phyloP scores from a whole-genome alignment of 1,139 yeast species.

The Zygosaccharomyces sapae region DNA sequence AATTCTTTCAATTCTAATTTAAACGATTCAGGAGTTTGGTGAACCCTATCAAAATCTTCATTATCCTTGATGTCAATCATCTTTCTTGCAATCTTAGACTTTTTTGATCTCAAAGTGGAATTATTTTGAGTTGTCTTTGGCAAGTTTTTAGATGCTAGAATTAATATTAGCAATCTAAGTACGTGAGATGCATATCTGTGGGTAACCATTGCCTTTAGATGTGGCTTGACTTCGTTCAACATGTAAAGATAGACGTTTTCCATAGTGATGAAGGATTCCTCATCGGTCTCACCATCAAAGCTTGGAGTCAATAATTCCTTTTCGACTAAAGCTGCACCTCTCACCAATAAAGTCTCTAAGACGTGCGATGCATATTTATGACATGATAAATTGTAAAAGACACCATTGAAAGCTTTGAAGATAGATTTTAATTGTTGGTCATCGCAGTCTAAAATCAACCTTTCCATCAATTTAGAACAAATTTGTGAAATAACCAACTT shows the following conservation, averaged over 20 bases:
- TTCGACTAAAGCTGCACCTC: constrained; percentile 73
- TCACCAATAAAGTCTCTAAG: constrained; percentile 75
- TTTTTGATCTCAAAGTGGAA: constrained; percentile 77
- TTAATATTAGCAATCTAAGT: constrained; percentile 63
- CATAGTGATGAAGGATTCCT: constrained; percentile 47
- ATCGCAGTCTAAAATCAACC: constrained; percentile 66
- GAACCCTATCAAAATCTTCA: constrained; percentile 60
- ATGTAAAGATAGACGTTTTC: constrained; percentile 62
- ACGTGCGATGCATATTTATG: constrained; percentile 95
- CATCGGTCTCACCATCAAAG: constrained; percentile 40
- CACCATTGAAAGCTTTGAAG: constrained; percentile 64
- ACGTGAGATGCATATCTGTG: constrained; percentile 90
- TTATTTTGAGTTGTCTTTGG: constrained; percentile 74
- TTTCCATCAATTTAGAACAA: constrained; percentile 87
- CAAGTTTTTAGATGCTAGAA: constrained; percentile 71
- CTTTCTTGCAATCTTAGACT: constrained; percentile 84
- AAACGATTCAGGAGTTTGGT: constrained; percentile 71
- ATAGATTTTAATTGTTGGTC: constrained; percentile 62
- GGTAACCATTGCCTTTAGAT: constrained; percentile 53
- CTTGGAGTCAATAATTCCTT: constrained; percentile 51
- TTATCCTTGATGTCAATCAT: constrained; percentile 85
- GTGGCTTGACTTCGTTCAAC: constrained; percentile 64
- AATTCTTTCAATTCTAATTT: constrained; percentile 54
- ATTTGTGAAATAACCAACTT: constrained; percentile 91
- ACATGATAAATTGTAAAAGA: constrained; percentile 69